phyloP scores from a whole-genome alignment of 768 basidiomycete species.

The Tylopilus subfusipes region DNA sequence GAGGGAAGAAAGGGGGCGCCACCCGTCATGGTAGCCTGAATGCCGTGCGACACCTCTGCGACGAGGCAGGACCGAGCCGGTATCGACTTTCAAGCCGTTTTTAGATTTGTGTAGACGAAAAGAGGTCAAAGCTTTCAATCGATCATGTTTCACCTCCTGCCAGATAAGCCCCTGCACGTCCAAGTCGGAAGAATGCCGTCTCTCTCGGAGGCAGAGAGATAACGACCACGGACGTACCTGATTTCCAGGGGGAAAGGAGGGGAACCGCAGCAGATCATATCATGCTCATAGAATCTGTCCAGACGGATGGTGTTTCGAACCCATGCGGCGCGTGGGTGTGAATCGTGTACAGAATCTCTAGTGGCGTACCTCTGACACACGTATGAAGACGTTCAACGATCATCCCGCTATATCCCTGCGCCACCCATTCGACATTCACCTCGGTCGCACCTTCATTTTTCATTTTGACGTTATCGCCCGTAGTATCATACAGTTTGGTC shows the following conservation, averaged over 20 bases:
- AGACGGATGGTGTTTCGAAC: neutral
- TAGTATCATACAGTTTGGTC: slow-evolving; percentile 3
- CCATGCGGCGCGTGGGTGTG: slow-evolving; percentile 1
- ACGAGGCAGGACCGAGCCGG: neutral
- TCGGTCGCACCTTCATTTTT: neutral
- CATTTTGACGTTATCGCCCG: neutral
- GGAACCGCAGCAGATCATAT: neutral
- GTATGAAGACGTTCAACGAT: neutral
- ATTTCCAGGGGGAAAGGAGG: neutral
- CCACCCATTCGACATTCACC: slow-evolving; percentile 3
- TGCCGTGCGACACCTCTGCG: neutral
- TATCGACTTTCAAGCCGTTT: neutral
- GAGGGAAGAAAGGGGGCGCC: neutral
- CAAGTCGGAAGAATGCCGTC: neutral
- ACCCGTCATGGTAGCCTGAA: neutral
- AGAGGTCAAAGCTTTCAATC: neutral
- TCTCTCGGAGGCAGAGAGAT: neutral
- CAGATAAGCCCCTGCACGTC: slow-evolving; percentile 8
- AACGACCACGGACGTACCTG: neutral
- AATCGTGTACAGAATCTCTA: neutral
- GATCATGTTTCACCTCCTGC: slow-evolving; percentile 3
- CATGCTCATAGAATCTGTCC: neutral
- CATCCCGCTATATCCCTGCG: neutral
- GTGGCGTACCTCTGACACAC: neutral
- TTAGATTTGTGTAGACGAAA: neutral